phyloP scores from a whole-genome alignment of 441 rosid species.

The Bruguiera hainesii region DNA sequence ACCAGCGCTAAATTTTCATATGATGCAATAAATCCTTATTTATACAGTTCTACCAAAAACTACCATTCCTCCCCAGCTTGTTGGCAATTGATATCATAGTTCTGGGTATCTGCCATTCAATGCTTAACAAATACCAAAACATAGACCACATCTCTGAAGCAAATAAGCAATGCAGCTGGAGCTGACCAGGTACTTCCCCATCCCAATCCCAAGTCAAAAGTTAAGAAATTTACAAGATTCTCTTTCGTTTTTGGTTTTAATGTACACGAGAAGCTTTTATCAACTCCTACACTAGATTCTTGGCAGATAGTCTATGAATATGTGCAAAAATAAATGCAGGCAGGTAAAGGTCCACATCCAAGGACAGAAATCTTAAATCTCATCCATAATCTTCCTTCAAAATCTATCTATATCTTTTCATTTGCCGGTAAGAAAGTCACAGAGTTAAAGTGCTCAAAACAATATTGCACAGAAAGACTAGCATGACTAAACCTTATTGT shows the following conservation, averaged over 20 bases:
- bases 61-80: neutral
- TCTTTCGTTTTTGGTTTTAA: neutral
- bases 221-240: neutral
- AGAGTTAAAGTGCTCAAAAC: neutral
- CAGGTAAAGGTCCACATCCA: neutral
- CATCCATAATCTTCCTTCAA: neutral
- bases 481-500: neutral
- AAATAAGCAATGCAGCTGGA: neutral
- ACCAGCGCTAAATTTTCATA: neutral
- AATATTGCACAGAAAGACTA: neutral
- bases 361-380: neutral
- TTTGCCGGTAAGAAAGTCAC: neutral
- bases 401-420: neutral
- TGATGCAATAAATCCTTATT: neutral
- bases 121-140: neutral
- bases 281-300: neutral
- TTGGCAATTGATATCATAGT: neutral
- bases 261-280: neutral
- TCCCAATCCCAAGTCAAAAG: neutral
- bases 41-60: neutral
- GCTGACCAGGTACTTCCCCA: neutral
- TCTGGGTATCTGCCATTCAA: neutral
- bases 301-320: neutral
- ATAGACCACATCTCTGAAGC: neutral
- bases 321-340: neutral